Base-by-base conservation (phyloP, 2,329 filamentous ascomycete genomes). In the Epichloe gansuensis region DNA sequence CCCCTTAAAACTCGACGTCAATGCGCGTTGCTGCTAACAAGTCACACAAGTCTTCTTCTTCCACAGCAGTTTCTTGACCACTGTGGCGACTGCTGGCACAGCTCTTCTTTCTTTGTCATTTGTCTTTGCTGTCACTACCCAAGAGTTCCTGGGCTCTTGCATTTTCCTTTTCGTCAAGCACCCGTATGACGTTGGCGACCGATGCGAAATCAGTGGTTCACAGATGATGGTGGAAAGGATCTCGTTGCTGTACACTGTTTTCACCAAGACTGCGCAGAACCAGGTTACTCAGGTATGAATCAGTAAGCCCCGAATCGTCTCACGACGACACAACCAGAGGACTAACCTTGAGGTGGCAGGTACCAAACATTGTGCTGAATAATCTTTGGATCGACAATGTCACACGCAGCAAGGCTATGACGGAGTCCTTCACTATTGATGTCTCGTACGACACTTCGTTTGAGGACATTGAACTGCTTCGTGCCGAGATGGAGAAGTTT, bases 111-210 rank as follows among this genome's bases (percentile, higher is more conserved):
- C 91, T 5, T 74, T 97, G n/a, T 96, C 91, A 4, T 98, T 98
- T 71, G 85, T 96, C 60, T 97, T 98, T 67, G 84, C 90, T 25
- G 85, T 85, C 52, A 96, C 90, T 1, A 84, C 85, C 3, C 90
- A 96, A 68, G 93, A 98, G 68, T 86, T 98, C 57, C 80, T 98
- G n/a, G 91, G 91, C 62, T 96, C 90, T 39, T 97, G 91, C 73
- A 95, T 98, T 63, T 98, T 98, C 74, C 74, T 98, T 1, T 98
- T 98, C 62, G 89, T 97, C 73, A 98, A 98, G 74, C 93, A 98
- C 66, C 91, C 93, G 0, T 97, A 87, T 66, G 93, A 98, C 65
- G 89, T 97, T 23, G 90, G 91, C 55, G 93, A 98, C 66, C 84
- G 93, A 27, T 87, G 97, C 43, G 89, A 96, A 61, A 85, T 97